A percentile compares a stretch with the other conserved stretches of the same genome.
Conservation (phyloP, 2,329 filamentous ascomycete genomes). For the Colletotrichum sp. region DNA sequence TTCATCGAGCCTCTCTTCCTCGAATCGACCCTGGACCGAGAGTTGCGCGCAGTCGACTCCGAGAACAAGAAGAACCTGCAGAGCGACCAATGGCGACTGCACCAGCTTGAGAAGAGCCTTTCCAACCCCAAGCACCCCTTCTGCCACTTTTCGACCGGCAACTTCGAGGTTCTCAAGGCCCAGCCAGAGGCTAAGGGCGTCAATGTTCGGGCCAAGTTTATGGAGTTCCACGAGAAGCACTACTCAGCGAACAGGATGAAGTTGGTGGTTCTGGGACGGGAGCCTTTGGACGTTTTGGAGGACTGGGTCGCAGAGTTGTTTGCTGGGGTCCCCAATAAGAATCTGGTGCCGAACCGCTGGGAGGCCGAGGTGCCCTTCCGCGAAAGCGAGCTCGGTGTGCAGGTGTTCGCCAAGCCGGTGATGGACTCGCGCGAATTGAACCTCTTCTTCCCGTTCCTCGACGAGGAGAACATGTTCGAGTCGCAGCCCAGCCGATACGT, state of each 20-base stretch:
- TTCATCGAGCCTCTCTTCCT: slow-evolving; percentile 90
- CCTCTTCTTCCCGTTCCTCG: slow-evolving; percentile 83
- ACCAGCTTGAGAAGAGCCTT: slow-evolving; percentile 88
- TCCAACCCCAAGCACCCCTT: slow-evolving; percentile 88
- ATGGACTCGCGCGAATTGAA: slow-evolving; percentile 85
- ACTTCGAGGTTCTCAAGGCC: slow-evolving; percentile 84
- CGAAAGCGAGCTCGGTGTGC: slow-evolving; percentile 60
- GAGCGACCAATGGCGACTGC: slow-evolving; percentile 84
- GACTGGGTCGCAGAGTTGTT: slow-evolving; percentile 86
- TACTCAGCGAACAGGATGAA: slow-evolving; percentile 97
- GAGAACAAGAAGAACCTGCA: slow-evolving; percentile 98
- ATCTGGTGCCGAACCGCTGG: slow-evolving; percentile 68
- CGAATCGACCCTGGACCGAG: slow-evolving; percentile 82
- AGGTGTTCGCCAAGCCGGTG: slow-evolving; percentile 88
- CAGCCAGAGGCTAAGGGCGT: slow-evolving; percentile 79
- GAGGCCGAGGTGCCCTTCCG: slow-evolving; percentile 55
- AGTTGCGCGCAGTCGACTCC: slow-evolving; percentile 88
- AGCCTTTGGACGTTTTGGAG: slow-evolving; percentile 82
- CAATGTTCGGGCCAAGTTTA: slow-evolving; percentile 88
- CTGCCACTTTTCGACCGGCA: slow-evolving; percentile 91
- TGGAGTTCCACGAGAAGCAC: slow-evolving; percentile 86
- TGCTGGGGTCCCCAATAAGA: slow-evolving; percentile 80
- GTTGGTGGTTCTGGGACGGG: slow-evolving; percentile 82
- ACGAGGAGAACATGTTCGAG: slow-evolving; percentile 81
- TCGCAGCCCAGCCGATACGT: slow-evolving; percentile 86